Evolutionary conservation across 2,329 filamentous ascomycete species (phyloP), one percentile per base, ranked within the genome.

Genomic region (Beauveria varroae): DNA sequence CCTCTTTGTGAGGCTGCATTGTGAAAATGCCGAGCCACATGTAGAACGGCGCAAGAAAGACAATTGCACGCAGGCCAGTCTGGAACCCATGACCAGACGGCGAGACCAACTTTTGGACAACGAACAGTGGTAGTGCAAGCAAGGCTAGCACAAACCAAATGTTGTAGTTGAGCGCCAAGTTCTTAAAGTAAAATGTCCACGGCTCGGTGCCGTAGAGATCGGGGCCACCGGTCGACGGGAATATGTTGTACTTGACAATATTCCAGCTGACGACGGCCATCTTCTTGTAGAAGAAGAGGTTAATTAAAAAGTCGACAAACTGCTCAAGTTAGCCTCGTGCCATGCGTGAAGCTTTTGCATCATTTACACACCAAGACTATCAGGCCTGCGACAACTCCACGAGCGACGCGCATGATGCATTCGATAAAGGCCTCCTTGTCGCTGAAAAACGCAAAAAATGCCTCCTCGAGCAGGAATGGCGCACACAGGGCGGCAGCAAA

Each of bases 101-200:
- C 8, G 85, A 81, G 57, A 90, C 73, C 3, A 87, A 65, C 66
- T 91, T 88, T 67, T 96, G 91, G 0, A 92, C 66, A 0, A 90
- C 66, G 65, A 96, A 87, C 1, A 97, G 76, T 0, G 93, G 93
- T 18, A 91, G 76, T 1, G 89, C 85, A 5, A 84, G 71, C 52
- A 96, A 73, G 0, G 93, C 93, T 14, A 98, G 80, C 12, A 91
- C 70, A 67, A 97, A 93, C 91, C 93, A 98, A 52, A 96, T 75
- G 71, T 98, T 96, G 80, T 98, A 99, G 77, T 99, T 99, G 62
- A 99, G 81, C 18, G 88, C 77, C 49, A 99, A 78, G 68, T 99
- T 99, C 68, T 90, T 89, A 67, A 96, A 81, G 74, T 99, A 99
- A 72, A 97, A 99, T 58, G 93, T 88, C 95, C 93, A 98, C 1